Evolutionary conservation across 1,284 basidiomycete species (phyloP).

Genomic region (Trametes sp.): DNA sequence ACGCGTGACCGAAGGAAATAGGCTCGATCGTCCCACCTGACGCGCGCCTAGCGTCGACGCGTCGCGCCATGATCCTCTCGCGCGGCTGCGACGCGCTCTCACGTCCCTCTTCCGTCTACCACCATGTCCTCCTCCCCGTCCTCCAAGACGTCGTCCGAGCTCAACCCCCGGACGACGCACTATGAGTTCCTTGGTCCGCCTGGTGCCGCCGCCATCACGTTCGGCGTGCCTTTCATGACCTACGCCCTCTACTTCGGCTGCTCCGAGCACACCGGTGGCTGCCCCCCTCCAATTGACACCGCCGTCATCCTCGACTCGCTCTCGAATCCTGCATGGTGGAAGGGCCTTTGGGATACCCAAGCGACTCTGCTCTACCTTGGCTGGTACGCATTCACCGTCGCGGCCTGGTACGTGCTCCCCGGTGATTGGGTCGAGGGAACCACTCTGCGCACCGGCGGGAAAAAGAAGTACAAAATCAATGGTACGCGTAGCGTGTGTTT

Average conservation of each 20-base stretch:
- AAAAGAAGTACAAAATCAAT: conserved; percentile 93
- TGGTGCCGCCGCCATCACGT: conserved; percentile 78
- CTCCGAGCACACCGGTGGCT: conserved; percentile 80
- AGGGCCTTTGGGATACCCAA: conserved; percentile 80
- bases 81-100: conserved; percentile 21
- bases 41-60: conserved; percentile 13
- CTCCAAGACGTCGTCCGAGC: conserved; percentile 32
- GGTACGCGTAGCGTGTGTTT: conserved; percentile 57
- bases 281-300: conserved; percentile 65
- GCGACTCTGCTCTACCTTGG: conserved; percentile 81
- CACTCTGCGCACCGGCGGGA: conserved; percentile 79
- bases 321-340: conserved; percentile 68
- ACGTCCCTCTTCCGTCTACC: conserved; percentile 24
- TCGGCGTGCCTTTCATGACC: conserved; percentile 76
- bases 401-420: conserved; percentile 87
- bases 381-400: conserved; percentile 91
- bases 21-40: conserved; percentile 21
- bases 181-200: conserved; percentile 91
- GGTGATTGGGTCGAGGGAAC: conserved; percentile 88
- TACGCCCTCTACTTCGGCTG: conserved; percentile 90
- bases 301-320: conserved; percentile 57
- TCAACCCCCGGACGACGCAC: conserved; percentile 73
- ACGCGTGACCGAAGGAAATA: conserved; percentile 10
- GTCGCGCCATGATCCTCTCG: conserved; percentile 20
- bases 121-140: conserved; percentile 35